A percentile compares a stretch with the other conserved stretches of the same genome.
These are phyloP conservation scores for Cryptosporidium sp. DNA, from an alignment of 169 alveolate species.

Conservation along the genomic window DNA sequence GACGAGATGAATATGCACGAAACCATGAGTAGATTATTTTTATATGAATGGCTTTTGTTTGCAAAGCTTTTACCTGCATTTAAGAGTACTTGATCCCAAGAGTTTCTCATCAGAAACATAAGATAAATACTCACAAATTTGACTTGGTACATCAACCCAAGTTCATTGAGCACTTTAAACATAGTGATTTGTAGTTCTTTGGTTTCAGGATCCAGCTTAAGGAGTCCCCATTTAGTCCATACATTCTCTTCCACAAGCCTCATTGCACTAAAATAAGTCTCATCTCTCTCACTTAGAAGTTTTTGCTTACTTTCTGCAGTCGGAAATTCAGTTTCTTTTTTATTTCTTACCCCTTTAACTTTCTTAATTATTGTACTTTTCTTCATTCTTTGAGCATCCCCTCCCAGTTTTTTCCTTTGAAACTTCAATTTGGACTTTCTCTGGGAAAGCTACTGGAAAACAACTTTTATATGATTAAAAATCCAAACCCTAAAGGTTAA, in stretches of 20 bases:
- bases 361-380: neutral
- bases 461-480: neutral
- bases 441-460: neutral
- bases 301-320: too few relatives aligned
- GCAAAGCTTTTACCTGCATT: neutral
- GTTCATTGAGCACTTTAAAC: neutral
- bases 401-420: too few relatives aligned
- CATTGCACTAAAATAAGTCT: constrained; percentile 30
- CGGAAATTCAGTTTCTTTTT: neutral
- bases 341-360: neutral
- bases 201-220: neutral
- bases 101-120: constrained; percentile 26
- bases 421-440: neutral
- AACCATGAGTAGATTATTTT: neutral
- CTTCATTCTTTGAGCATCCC: neutral
- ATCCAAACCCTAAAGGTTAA: neutral
- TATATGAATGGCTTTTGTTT: constrained; percentile 3
- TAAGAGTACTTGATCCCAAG: constrained; percentile 2
- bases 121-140: constrained; percentile 38
- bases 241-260: constrained; percentile 1
- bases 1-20: constrained; percentile 42
- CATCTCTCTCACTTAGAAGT: neutral
- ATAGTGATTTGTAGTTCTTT: constrained; percentile 6
- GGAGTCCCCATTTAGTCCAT: neutral
- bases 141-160: constrained; percentile 14